Base-by-base conservation (phyloP, 2,329 filamentous ascomycete genomes). In the Aspergillaceae sp. region DNA sequence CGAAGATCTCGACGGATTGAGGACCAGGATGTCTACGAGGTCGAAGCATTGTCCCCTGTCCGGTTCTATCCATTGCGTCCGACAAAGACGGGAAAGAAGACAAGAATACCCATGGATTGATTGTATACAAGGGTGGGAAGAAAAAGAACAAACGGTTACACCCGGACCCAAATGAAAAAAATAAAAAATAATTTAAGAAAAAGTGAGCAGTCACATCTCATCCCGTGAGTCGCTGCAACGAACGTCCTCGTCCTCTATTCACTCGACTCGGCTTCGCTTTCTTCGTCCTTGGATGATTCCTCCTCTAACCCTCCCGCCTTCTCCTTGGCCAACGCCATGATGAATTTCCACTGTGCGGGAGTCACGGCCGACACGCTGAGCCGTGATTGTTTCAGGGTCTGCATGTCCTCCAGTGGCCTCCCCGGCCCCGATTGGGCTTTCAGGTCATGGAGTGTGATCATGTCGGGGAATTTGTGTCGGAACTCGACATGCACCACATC, bases 401-500 rank as follows among this genome's bases (percentile, higher is more conserved):
- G 86, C 80, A 97, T 87, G 42, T 80, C 76, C 57, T 80, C 79
- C 36, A 94, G 70, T 5, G 78, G 73, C 43, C 67, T 65, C 5
- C 74, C 76, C 6, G 77, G 61, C 36, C 74, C 72, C 4, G 79
- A 79, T 58, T 84, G 74, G 33, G 77, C 76, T 45, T 86, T 83
- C 40, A 96, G 75, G 54, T 87, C 82, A 51, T 79, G 78, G 43
- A 96, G 75, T 4, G 77, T 76, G 47, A 97, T 78, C 0, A 82
- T 77, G 9, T 80, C 74, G 1, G 74, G 73, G 56, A 97, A 89
- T 67, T 95, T 96, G 63, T 81, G 82, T 47, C 85, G 81, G 63
- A 94, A 96, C 58, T 83, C 78, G 41, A 97, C 91, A 50, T 94
- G 86, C 1, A 97, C 92, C 11, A 92, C 78, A 44, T 83, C 87